Evolutionary conservation across 768 basidiomycete genomes (phyloP), one percentile per base, ranked within the genome.

Genomic region (Paxillus rubicundulus): DNA sequence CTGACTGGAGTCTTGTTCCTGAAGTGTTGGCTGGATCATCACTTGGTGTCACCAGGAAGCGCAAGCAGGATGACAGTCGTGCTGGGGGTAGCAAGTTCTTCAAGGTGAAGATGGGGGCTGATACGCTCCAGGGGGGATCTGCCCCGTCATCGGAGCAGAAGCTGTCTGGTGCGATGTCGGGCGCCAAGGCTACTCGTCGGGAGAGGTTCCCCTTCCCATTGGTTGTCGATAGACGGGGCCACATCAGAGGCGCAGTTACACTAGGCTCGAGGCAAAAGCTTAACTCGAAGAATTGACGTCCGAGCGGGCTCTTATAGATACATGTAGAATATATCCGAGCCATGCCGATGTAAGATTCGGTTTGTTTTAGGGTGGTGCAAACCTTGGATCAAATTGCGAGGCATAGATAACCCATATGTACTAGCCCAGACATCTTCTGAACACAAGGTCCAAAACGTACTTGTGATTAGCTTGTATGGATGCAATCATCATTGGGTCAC

Each of bases 181-280:
- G 13, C 36, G 27, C 10, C 21, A 17, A 14, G 17, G 24, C 27
- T 16, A 32, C 37, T 24, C 24, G 9, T 10, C 20, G 34, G 18
- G 21, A 20, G 32, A 49, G 36, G 16, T 7, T 12, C 3, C 44
- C 39, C 18, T 36, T 49, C 9, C 55, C 62, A 12, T 53, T 69
- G 39, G 52, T 30, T 4, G 40, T 70, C 30, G 69, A 70, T 41
- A 41, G 50, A 12, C 54, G 43, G 1, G 67, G 69, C 6, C 64
- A 14, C 50, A 9, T 67, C 48, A 58, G 57, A 46, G 64, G 69
- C 9, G 13, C 50, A 10, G 56, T 64, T 47, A 45, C 21, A 5
- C 57, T 68, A n/a, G 67, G 67, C n/a, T 55, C 67, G 34, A 62
- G 64, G 38, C 69, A 56, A 45, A 70, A 47, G 43, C n/a, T 68